Base-by-base conservation (phyloP, 345 rosid species). In the Nephelium lappaceum region DNA sequence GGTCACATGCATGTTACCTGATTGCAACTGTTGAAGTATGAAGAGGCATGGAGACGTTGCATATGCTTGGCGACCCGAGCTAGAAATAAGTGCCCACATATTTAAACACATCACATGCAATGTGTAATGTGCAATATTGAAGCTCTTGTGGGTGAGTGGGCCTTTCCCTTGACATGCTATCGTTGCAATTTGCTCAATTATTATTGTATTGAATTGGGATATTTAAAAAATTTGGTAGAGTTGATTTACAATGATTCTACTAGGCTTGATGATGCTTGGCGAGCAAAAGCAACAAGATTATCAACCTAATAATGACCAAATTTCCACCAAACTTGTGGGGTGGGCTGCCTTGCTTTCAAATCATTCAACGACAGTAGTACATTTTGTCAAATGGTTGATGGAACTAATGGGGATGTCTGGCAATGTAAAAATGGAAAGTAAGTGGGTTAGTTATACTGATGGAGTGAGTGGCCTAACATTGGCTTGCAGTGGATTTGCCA, bases 41-140 rank as follows among this genome's bases (percentile, higher is more conserved):
- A 51, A 18, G 23, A 15, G 55, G 5, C 3, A 51, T 23, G 65
- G 39, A 51, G 39, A 27, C 47, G 6, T 2, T 47, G 49, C 27
- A 60, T 16, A 3, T 57, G 64, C 18, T 6, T 14, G n/a, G 60
- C 15, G 58, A 38, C 38, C 60, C 68, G 14, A 61, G 49, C 65
- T 51, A 6, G 16, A 75, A 10, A 47, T 0, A 51, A 67, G 69
- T 63, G 61, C 65, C 77, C 75, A 31, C 23, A 67, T 55, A 55
- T 15, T n/a, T 47, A 15, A 78, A 76, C 79, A 61, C 68, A 6
- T 69, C 86, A 81, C 86, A 73, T 85, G 86, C 51, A 72, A n/a
- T 76, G 76, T 11, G 69, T 27, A 25, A 18, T 76, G 77, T 16
- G 67, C 41, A 38, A 12, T 27, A 49, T 61, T 39, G 57, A 18